Evolutionary conservation across 495 filamentous ascomycete species (phyloP).

Genomic region (Achaetomiella virescens): DNA sequence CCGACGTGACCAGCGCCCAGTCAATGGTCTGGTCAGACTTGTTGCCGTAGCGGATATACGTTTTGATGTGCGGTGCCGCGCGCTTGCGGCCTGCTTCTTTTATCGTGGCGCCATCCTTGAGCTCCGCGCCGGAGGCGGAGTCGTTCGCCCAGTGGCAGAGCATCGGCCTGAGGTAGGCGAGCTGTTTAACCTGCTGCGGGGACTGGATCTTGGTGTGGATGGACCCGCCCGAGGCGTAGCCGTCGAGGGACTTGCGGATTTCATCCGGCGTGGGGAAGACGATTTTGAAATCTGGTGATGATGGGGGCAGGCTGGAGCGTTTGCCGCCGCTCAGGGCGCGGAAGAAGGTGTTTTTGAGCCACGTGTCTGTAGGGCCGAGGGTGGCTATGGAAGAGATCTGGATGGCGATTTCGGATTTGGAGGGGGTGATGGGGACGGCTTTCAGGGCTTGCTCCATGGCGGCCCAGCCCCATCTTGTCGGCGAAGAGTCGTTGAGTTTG

Average conservation of each 20-base stretch:
- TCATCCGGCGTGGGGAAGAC: slow-evolving; percentile 77
- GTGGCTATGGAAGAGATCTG: slow-evolving; percentile 84
- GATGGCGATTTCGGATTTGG: slow-evolving; percentile 54
- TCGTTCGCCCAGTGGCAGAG: slow-evolving; percentile 65
- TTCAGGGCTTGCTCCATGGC: slow-evolving; percentile 57
- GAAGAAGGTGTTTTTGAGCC: slow-evolving; percentile 66
- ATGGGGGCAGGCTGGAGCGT: not conserved
- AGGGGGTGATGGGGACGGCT: slow-evolving; percentile 38
- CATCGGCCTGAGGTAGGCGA: slow-evolving; percentile 64
- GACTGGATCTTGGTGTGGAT: slow-evolving; percentile 77
- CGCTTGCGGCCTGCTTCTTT: slow-evolving; percentile 53
- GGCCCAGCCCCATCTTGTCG: slow-evolving; percentile 68
- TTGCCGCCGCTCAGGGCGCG: slow-evolving; percentile 35
- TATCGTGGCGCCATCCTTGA: not conserved
- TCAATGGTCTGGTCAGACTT: slow-evolving; percentile 50
- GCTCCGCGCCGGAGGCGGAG: slow-evolving; percentile 31
- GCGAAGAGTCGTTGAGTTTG: slow-evolving; percentile 37
- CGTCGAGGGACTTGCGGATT: slow-evolving; percentile 72
- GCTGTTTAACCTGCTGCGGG: slow-evolving; percentile 62
- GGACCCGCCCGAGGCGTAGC: slow-evolving; percentile 69
- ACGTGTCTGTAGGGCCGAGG: slow-evolving; percentile 65
- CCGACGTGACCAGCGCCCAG: slow-evolving; percentile 82
- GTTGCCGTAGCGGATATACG: slow-evolving; percentile 68
- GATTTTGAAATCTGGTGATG: slow-evolving; percentile 42
- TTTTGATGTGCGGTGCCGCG: slow-evolving; percentile 91